Evolutionary conservation across 768 basidiomycete genomes (phyloP).

Genomic region (Boletus vinaceobasis): DNA sequence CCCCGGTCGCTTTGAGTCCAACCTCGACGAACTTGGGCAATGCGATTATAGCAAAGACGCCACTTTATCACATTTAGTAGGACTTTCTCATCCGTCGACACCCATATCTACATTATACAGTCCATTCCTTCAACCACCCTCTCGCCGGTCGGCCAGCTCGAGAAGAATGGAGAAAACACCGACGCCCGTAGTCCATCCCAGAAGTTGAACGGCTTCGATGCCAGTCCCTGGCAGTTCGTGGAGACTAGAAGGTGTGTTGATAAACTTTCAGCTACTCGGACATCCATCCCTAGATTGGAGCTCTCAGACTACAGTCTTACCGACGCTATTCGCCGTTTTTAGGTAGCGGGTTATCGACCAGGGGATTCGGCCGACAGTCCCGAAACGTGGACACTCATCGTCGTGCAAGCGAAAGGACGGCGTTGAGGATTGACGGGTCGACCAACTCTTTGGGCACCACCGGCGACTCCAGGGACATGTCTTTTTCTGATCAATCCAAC

Average conservation of each 20-base stretch:
- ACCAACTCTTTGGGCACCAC: slow-evolving; percentile 33
- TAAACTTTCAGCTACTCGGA: background rate
- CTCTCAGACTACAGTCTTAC: background rate
- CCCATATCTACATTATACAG: too few relatives aligned
- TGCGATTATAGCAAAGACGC: too few relatives aligned
- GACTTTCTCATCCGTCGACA: too few relatives aligned
- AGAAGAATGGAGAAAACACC: background rate
- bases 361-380: background rate
- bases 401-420: too few relatives aligned
- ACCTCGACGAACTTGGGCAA: too few relatives aligned
- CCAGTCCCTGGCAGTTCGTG: background rate
- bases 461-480: slow-evolving; percentile 55
- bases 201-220: slow-evolving; percentile 12
- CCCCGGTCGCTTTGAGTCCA: too few relatives aligned
- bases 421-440: too few relatives aligned
- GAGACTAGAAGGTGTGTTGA: background rate
- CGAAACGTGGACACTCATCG: too few relatives aligned
- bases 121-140: too few relatives aligned
- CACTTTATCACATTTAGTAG: too few relatives aligned
- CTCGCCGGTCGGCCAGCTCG: too few relatives aligned
- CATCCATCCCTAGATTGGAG: background rate
- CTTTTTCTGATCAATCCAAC: slow-evolving; percentile 46
- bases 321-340: background rate
- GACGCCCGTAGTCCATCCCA: slow-evolving; percentile 25
- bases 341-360: background rate